Evolutionary conservation across 169 alveolate genomes (phyloP).

Genomic region (Eimeria brunetti): DNA sequence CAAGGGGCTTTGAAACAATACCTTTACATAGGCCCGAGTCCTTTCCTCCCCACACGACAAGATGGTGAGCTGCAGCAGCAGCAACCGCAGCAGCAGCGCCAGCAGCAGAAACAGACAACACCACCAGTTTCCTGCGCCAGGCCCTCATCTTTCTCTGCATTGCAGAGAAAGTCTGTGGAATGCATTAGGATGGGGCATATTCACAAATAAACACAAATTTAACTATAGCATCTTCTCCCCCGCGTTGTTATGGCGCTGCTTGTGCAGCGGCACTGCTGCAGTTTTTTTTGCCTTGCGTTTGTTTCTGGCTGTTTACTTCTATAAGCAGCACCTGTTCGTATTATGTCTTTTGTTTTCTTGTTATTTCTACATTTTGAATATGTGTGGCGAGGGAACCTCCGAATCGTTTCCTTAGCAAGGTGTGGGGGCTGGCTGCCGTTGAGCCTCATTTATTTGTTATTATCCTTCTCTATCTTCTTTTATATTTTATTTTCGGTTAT

Average conservation of each 20-base stretch:
- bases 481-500: no score
- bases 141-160: conserved; percentile 28
- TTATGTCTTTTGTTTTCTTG: not conserved
- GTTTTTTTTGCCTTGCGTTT: not conserved
- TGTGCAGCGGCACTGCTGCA: no score
- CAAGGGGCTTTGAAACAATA: not conserved
- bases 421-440: no score
- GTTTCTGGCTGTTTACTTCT: no score
- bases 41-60: conserved; percentile 53
- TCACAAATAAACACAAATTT: no score
- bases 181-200: no score
- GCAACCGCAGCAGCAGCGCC: conserved; percentile 15
- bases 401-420: no score
- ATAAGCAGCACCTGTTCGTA: not conserved
- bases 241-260: not conserved
- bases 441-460: no score
- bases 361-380: no score
- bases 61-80: conserved; percentile 20
- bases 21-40: not conserved
- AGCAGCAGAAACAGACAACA: not conserved
- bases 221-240: conserved; percentile 31
- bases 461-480: no score
- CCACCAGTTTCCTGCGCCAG: not conserved
- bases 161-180: no score
- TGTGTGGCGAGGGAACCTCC: no score